phyloP scores from a whole-genome alignment of 495 filamentous ascomycete species.

The Xeromyces bisporus region DNA sequence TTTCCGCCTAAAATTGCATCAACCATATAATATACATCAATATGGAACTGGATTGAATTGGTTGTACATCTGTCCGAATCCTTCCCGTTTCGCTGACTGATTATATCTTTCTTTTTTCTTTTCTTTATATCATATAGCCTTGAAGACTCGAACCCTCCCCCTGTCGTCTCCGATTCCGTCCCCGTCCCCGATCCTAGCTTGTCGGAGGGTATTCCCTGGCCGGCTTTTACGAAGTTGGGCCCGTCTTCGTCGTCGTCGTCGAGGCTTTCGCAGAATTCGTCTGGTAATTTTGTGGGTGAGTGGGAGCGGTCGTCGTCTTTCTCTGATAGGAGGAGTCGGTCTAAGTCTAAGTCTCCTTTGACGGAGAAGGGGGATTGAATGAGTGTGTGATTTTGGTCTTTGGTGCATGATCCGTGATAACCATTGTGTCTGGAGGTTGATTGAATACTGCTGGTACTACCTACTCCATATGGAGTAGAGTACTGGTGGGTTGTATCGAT shows the following conservation, averaged over 20 bases:
- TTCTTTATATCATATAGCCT: conserved; percentile 17
- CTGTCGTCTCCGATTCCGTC: conserved; percentile 11
- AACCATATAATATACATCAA: conserved; percentile 8
- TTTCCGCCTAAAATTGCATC: too few species aligned
- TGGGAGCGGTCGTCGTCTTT: conserved; percentile 49
- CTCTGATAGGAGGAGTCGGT: conserved; percentile 10
- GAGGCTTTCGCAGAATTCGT: conserved; percentile 52
- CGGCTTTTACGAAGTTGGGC: conserved; percentile 43
- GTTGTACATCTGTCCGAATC: background rate
- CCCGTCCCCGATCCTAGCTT: conserved; percentile 19
- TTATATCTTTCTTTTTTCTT: background rate
- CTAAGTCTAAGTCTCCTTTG: conserved; percentile 5
- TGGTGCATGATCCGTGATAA: too few species aligned
- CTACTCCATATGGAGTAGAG: too few species aligned
- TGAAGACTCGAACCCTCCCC: conserved; percentile 25
- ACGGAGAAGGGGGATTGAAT: background rate
- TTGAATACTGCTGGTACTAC: too few species aligned
- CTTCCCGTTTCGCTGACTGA: conserved; percentile 1
- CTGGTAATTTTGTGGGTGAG: conserved; percentile 58
- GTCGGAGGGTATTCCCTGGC: conserved; percentile 49
- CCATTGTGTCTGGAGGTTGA: too few species aligned
- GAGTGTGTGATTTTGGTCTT: too few species aligned
- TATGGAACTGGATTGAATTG: background rate
- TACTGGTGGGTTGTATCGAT: too few species aligned
- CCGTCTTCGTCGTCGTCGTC: too few species aligned